Evolutionary conservation across 495 filamentous ascomycete genomes (phyloP).

Genomic region (Gamarada debralockiae): DNA sequence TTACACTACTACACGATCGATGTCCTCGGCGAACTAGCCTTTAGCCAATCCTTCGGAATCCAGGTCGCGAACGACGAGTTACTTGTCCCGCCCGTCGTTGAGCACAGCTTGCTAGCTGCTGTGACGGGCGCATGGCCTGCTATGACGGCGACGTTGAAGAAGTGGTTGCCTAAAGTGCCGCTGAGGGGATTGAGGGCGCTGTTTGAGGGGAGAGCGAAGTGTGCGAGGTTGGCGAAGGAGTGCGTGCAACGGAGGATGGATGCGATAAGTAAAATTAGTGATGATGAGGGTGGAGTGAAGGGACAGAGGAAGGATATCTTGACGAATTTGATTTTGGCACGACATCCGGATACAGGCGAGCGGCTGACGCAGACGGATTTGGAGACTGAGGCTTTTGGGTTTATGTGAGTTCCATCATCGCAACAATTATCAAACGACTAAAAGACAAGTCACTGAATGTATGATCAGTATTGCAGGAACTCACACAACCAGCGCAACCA

Average conservation of each 20-base stretch:
- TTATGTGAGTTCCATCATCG: constrained; percentile 5
- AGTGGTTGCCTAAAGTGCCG: background rate
- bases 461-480: constrained; percentile 5
- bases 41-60: background rate
- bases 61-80: no score
- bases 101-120: constrained; percentile 5
- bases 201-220: background rate
- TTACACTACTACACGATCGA: background rate
- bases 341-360: constrained; percentile 10
- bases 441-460: background rate
- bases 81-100: background rate
- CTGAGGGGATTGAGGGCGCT: no score
- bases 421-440: background rate
- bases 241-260: no score
- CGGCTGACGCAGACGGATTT: constrained; percentile 1
- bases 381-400: constrained; percentile 10
- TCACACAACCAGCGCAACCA: constrained; percentile 2
- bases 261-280: no score
- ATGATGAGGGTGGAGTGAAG: background rate
- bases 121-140: background rate
- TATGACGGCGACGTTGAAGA: background rate
- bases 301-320: constrained; percentile 1
- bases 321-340: constrained; percentile 7
- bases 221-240: background rate
- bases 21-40: constrained; percentile 6